A percentile compares a stretch with the other conserved stretches of the same genome.
Evolutionary conservation across 441 rosid species (phyloP).

Genomic region (Arabidopsis lyrata): DNA sequence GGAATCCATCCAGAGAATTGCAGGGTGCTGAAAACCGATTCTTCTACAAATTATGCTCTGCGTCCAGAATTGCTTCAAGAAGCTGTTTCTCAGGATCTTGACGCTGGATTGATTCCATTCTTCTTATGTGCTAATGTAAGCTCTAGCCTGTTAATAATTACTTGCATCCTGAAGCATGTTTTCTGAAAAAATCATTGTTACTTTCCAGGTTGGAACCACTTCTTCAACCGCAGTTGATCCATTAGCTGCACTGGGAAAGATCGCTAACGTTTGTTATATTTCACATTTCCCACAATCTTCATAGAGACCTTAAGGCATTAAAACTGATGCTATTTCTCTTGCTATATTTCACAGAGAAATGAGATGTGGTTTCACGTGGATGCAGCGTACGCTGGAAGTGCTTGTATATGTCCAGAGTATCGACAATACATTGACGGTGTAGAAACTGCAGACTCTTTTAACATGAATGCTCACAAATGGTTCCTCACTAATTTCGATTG

Average conservation of each 20-base stretch:
- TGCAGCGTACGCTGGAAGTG: slow-evolving; percentile 96
- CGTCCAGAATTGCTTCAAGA: slow-evolving; percentile 59
- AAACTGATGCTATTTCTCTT: not conserved
- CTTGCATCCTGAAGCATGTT: not conserved
- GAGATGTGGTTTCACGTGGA: slow-evolving; percentile 89
- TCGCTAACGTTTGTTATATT: slow-evolving; percentile 35
- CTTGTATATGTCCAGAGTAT: slow-evolving; percentile 90
- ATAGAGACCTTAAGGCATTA: not conserved
- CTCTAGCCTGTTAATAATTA: not conserved
- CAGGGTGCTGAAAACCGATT: slow-evolving; percentile 66
- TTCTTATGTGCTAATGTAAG: slow-evolving; percentile 86
- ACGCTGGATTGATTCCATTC: slow-evolving; percentile 76
- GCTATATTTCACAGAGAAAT: slow-evolving; percentile 52
- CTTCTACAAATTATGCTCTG: slow-evolving; percentile 70
- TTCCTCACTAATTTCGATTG: slow-evolving; percentile 88
- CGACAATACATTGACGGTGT: slow-evolving; percentile 75
- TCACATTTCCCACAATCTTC: slow-evolving; percentile 21
- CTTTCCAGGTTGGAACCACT: slow-evolving; percentile 48
- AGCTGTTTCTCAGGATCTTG: slow-evolving; percentile 68
- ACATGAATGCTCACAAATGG: slow-evolving; percentile 96
- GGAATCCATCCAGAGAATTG: slow-evolving; percentile 79
- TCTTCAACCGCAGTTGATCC: slow-evolving; percentile 50
- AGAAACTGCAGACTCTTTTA: slow-evolving; percentile 90
- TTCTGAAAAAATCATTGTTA: slow-evolving; percentile 4
- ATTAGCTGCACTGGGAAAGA: slow-evolving; percentile 40